Evolutionary conservation across 2,329 filamentous ascomycete species (phyloP).

Genomic region (Trichoderma atrobrunneum): DNA sequence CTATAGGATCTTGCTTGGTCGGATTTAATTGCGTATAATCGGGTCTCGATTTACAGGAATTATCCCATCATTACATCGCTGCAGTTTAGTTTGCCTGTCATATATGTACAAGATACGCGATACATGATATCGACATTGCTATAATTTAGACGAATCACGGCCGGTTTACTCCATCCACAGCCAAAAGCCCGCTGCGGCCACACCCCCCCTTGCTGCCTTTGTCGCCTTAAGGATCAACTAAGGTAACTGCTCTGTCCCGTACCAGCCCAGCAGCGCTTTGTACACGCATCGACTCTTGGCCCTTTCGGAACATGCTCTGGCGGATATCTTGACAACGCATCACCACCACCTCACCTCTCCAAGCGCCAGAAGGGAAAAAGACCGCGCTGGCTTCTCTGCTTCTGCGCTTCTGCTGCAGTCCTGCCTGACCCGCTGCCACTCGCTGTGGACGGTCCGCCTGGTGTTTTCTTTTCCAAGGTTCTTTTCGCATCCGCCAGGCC

Average conservation of each 20-base stretch:
- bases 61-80: not conserved
- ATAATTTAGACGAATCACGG: not conserved
- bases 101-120: not conserved
- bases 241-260: not conserved
- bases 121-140: not conserved
- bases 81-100: not conserved
- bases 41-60: not conserved
- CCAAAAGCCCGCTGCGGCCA: not conserved
- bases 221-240: not conserved
- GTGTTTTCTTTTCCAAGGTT: not conserved
- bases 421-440: constrained; percentile 30
- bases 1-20: not conserved
- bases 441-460: constrained; percentile 7
- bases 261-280: not conserved
- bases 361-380: not conserved
- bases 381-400: not conserved
- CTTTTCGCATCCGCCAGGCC: not conserved
- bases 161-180: not conserved
- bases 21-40: not conserved
- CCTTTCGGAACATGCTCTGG: constrained; percentile 33
- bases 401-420: constrained; percentile 21
- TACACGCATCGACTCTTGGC: constrained; percentile 5
- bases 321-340: constrained; percentile 50
- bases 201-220: not conserved
- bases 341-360: constrained; percentile 33